Percentiles rank a stretch among this genome's conserved stretches.
Evolutionary conservation across 2,329 filamentous ascomycete genomes (phyloP).

Genomic region (Monosporascus sp.): DNA sequence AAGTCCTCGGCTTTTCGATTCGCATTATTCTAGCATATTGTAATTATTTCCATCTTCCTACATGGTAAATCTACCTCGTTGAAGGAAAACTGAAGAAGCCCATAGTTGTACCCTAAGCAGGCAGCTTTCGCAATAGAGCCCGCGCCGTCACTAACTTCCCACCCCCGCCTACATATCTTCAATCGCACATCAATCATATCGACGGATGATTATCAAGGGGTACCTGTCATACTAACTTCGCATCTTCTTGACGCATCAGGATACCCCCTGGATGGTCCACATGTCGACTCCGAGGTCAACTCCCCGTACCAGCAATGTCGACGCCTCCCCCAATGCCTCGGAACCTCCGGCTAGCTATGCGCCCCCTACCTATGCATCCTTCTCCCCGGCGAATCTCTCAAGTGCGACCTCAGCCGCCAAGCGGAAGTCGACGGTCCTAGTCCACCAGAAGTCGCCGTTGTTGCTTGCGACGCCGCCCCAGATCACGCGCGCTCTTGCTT

Average conservation of each 20-base stretch:
- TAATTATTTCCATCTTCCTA: too few relatives aligned
- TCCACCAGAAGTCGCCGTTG: constrained; percentile 93
- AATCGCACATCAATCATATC: too few relatives aligned
- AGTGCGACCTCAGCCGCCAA: constrained; percentile 58
- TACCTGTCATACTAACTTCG: constrained; percentile 9
- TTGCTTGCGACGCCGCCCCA: constrained; percentile 91
- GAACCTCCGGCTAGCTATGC: constrained; percentile 31
- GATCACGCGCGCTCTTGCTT: constrained; percentile 88
- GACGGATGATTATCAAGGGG: too few relatives aligned
- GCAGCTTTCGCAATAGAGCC: too few relatives aligned
- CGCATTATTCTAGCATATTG: too few relatives aligned
- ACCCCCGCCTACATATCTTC: too few relatives aligned
- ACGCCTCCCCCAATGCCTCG: constrained; percentile 29
- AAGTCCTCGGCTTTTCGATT: too few relatives aligned
- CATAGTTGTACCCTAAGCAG: too few relatives aligned
- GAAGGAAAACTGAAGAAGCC: too few relatives aligned
- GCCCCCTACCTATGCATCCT: constrained; percentile 77
- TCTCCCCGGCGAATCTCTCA: constrained; percentile 77
- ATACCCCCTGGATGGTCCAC: constrained; percentile 50
- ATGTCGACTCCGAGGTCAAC: constrained; percentile 42
- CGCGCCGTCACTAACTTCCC: too few relatives aligned
- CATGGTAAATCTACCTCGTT: too few relatives aligned
- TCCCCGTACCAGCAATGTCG: constrained; percentile 29
- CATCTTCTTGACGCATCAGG: constrained; percentile 23
- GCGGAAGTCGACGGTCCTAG: constrained; percentile 84